Percentiles rank a stretch among this genome's conserved stretches.
These are phyloP conservation scores for Rhodosporidiobolus odoratus DNA, from an alignment of 768 basidiomycete species.

Conservation along the genomic window DNA sequence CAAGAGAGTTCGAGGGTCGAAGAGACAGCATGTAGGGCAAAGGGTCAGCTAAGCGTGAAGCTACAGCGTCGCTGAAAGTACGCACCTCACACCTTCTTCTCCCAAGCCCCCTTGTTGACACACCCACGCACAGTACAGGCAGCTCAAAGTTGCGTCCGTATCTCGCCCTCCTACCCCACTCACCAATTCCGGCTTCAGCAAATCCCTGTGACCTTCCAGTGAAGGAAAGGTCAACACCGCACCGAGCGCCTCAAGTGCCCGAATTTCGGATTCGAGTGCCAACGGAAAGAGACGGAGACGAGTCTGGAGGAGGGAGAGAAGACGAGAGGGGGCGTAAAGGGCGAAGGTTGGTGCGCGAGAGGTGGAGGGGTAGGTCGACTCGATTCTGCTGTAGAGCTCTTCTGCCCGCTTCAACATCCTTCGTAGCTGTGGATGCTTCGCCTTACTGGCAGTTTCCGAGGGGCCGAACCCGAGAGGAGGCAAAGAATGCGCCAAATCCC, in stretches of 20 bases:
- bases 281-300: slow-evolving; percentile 36
- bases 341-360: not conserved
- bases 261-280: slow-evolving; percentile 12
- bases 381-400: not conserved
- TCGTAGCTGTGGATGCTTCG: not conserved
- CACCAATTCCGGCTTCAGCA: slow-evolving; percentile 17
- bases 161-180: slow-evolving; percentile 24
- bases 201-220: not conserved
- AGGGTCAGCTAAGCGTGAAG: not conserved
- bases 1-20: not conserved
- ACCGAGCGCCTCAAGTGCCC: slow-evolving; percentile 9
- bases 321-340: slow-evolving; percentile 15
- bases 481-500: not conserved
- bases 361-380: not conserved
- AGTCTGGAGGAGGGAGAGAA: slow-evolving; percentile 1
- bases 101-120: not conserved
- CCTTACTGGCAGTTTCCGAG: not conserved
- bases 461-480: not conserved
- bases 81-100: slow-evolving; percentile 1
- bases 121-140: slow-evolving; percentile 11
- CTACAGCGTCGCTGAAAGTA: not conserved
- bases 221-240: not conserved
- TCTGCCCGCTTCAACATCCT: not conserved
- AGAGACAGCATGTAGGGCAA: no score
- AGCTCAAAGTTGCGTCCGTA: slow-evolving; percentile 20